These are phyloP conservation scores for Chytriomyces confervae DNA, from an alignment of 192 early-diverging fungal genomes.

Conservation along the genomic window DNA sequence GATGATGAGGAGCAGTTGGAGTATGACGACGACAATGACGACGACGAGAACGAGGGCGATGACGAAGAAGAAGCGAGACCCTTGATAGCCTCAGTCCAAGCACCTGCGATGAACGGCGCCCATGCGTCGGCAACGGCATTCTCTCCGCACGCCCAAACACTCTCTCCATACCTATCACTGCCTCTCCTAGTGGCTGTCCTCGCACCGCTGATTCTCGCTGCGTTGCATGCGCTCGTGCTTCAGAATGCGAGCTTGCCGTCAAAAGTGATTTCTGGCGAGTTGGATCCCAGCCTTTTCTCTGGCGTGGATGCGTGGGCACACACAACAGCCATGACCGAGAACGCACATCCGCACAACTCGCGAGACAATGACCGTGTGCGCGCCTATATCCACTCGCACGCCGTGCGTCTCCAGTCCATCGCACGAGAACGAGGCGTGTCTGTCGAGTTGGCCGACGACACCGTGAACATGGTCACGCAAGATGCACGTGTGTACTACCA, in stretches of 20 bases:
- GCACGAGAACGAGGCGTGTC: conserved; percentile 2
- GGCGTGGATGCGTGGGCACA: conserved; percentile 34
- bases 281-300: conserved; percentile 10
- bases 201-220: neutral
- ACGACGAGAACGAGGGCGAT: neutral
- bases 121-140: neutral
- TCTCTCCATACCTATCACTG: neutral
- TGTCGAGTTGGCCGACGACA: conserved; percentile 14
- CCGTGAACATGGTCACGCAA: conserved; percentile 18
- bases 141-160: neutral
- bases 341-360: conserved; percentile 22
- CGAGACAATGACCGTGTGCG: conserved; percentile 23
- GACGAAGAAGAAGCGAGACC: neutral
- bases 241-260: neutral
- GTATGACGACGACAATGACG: neutral
- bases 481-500: conserved; percentile 17
- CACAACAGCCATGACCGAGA: conserved; percentile 15
- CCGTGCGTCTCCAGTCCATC: conserved; percentile 11
- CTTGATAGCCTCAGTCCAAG: too few species aligned
- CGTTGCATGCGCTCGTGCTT: conserved; percentile 2
- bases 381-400: neutral
- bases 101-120: too few species aligned
- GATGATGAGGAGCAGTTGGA: neutral
- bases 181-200: neutral
- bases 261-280: neutral